Base-by-base conservation (phyloP, 805 yeast species). In the Metschnikowia hibisci region DNA sequence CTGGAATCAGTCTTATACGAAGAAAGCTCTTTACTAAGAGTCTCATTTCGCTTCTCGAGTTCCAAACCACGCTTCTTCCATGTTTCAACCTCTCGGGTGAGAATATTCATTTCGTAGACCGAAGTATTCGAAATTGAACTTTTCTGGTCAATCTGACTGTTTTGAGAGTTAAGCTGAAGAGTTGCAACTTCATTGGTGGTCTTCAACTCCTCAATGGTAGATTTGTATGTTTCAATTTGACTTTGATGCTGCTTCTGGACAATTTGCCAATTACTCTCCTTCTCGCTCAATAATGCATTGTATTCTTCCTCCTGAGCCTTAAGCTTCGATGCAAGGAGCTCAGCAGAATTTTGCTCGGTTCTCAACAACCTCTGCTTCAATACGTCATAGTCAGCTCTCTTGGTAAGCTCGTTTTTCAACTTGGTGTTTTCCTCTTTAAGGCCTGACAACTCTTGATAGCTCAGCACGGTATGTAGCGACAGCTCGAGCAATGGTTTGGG, bases 401-500 rank as follows among this genome's bases (percentile, higher is more conserved):
- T 72, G 13, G 83, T 66, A 31, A 87, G 58, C 57, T 81, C 80
- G 38, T 82, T 84, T 46, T 78, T 77, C 42, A 83, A 61, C 11
- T 56, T 56, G 4, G 60, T 58, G 34, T 77, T 57, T 60, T 85
- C 86, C 18, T 67, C 64, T 45, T 73, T 73, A 38, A 85, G 62
- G 8, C 63, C 62, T 3, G 72, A 74, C 6, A 75, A 65, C 41
- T 85, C 87, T 15, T 74, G 68, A 1, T 74, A 69, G 14, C 77
- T 74, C 3, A 74, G 62, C 6, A 84, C 78, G 4, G 87, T 77
- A 39, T 82, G 87, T 22, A 85, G 58, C 1, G 90, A 78, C 30
- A 80, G 74, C 53, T 84, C 85, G 45, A 91, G 66, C 32, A 90
- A 62, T 4, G 96, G 95, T 48, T 76, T 78, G 1, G 98, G 98